Evolutionary conservation across 768 basidiomycete species (phyloP).

Genomic region (Psilocybe subaeruginosa): DNA sequence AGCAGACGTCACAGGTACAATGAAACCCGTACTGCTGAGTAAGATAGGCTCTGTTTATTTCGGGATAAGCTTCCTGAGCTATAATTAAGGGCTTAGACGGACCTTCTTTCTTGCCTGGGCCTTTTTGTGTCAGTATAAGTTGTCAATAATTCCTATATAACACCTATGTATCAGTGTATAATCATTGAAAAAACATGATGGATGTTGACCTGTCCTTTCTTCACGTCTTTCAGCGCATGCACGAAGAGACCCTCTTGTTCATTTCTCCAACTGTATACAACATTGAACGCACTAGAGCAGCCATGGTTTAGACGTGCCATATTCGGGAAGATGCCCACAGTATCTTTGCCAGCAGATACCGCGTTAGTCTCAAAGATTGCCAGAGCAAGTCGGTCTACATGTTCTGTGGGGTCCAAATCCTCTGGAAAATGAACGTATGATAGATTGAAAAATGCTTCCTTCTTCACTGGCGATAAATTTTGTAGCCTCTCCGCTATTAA

Average conservation of each 20-base stretch:
- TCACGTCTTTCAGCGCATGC: conserved; percentile 58
- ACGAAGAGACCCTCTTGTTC: conserved; percentile 52
- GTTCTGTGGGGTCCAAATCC: conserved; percentile 36
- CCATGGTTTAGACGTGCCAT: conserved; percentile 74
- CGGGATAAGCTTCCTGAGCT: neutral
- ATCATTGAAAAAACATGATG: neutral
- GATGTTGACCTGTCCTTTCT: conserved; percentile 47
- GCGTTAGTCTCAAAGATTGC: conserved; percentile 73
- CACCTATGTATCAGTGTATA: conserved; percentile 1
- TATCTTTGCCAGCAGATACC: conserved; percentile 49
- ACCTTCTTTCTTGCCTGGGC: conserved; percentile 58
- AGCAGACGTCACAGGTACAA: conserved; percentile 62
- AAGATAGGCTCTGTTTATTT: conserved; percentile 47
- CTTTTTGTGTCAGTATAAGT: conserved; percentile 60
- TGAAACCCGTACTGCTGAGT: conserved; percentile 56
- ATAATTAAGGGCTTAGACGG: conserved; percentile 10
- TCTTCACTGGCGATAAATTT: conserved; percentile 33
- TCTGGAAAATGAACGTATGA: conserved; percentile 58
- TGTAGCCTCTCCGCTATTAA: conserved; percentile 41
- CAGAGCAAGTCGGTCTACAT: conserved; percentile 51
- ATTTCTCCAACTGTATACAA: conserved; percentile 63
- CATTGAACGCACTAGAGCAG: conserved; percentile 69
- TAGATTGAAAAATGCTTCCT: conserved; percentile 51
- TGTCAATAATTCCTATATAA: conserved; percentile 58
- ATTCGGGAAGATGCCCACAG: conserved; percentile 66